Evolutionary conservation across 352 stramenopile genomes (phyloP).

Genomic region (Globisporangium parvum): DNA sequence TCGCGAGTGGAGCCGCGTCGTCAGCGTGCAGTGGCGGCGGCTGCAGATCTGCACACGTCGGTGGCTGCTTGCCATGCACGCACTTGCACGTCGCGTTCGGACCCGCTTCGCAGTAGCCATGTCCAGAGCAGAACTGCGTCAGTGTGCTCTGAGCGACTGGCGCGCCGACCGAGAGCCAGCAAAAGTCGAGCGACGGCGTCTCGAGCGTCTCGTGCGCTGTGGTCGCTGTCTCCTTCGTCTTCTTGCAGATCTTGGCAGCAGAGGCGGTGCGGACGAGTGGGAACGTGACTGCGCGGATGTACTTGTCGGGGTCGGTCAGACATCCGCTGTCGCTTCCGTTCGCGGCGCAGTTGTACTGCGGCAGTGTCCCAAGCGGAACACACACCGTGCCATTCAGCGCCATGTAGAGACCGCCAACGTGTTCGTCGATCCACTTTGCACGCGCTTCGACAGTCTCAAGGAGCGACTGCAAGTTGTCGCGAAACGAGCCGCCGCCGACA

Average conservation of each 20-base stretch:
- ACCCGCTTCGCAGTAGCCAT: background rate
- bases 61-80: background rate
- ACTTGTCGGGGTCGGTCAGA: constrained; percentile 26
- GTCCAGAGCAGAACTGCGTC: background rate
- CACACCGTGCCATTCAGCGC: constrained; percentile 25
- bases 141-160: background rate
- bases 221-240: background rate
- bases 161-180: background rate
- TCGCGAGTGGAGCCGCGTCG: too few relatives aligned
- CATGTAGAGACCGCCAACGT: constrained; percentile 33
- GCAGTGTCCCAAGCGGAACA: constrained; percentile 29
- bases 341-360: constrained; percentile 47
- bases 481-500: constrained; percentile 25
- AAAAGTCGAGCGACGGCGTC: background rate
- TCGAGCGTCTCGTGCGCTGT: background rate
- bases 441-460: constrained; percentile 21
- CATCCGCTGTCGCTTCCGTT: constrained; percentile 44
- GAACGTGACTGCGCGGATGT: background rate
- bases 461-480: constrained; percentile 26
- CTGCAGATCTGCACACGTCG: background rate
- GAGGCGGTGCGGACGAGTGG: background rate
- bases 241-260: background rate
- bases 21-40: too few relatives aligned
- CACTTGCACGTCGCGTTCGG: background rate
- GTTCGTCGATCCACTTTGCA: constrained; percentile 46